Conservation (phyloP, 805 yeast species). For the Wickerhamomyces subpelliculosus region DNA sequence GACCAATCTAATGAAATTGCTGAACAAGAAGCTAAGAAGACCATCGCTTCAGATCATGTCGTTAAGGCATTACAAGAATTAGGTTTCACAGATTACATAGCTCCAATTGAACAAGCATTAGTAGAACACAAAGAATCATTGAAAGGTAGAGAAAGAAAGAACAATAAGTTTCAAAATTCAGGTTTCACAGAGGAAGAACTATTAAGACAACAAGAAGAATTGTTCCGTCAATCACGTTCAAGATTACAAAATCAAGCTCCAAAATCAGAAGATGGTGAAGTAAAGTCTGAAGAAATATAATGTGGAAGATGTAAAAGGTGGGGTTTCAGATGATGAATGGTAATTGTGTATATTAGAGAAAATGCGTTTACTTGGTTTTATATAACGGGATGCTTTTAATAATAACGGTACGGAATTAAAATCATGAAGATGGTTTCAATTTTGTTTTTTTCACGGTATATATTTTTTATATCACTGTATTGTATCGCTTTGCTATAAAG, state of each 20-base stretch:
- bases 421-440: too few species aligned
- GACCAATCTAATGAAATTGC: conserved; percentile 95
- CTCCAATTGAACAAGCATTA: conserved; percentile 70
- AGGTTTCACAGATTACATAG: conserved; percentile 82
- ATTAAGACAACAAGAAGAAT: conserved; percentile 84
- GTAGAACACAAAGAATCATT: conserved; percentile 82
- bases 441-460: too few species aligned
- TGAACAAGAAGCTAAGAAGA: conserved; percentile 91
- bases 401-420: too few species aligned
- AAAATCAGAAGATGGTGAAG: conserved; percentile 1
- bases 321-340: background rate
- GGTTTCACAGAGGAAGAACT: conserved; percentile 92
- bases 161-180: conserved; percentile 86
- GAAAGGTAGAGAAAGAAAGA: conserved; percentile 85
- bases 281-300: background rate
- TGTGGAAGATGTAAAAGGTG: background rate
- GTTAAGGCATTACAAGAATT: conserved; percentile 80
- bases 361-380: too few species aligned
- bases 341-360: background rate
- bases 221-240: conserved; percentile 73
- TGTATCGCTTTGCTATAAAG: too few species aligned
- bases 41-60: conserved; percentile 95
- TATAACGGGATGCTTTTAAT: too few species aligned
- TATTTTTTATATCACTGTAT: too few species aligned
- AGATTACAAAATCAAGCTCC: conserved; percentile 38